Evolutionary conservation across 78 protist species (phyloP).

Genomic region (Dictyostelium purpureum): DNA sequence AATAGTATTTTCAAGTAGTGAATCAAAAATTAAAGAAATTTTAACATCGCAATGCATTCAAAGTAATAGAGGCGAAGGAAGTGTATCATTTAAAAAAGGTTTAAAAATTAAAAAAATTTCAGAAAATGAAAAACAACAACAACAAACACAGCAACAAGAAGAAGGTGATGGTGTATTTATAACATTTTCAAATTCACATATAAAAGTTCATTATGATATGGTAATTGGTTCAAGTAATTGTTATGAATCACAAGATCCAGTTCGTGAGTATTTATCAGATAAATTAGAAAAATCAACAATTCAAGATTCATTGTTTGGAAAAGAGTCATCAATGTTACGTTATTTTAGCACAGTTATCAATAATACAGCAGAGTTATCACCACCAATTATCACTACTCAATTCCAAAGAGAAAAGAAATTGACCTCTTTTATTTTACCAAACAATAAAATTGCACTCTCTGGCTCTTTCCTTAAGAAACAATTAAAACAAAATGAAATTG

Average conservation of each 20-base stretch:
- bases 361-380: background rate
- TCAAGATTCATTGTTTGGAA: background rate
- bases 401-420: background rate
- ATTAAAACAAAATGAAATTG: too few relatives aligned
- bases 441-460: slow-evolving; percentile 23
- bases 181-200: slow-evolving; percentile 6
- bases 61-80: slow-evolving; percentile 23
- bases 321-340: too few relatives aligned
- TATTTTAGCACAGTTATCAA: background rate
- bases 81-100: background rate
- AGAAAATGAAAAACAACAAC: background rate
- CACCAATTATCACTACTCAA: slow-evolving; percentile 15
- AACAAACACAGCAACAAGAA: background rate
- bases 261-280: background rate
- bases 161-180: background rate
- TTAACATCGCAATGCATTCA: slow-evolving; percentile 1
- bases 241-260: background rate
- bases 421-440: slow-evolving; percentile 44
- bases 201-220: slow-evolving; percentile 32
- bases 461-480: slow-evolving; percentile 25
- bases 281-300: background rate
- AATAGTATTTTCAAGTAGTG: background rate
- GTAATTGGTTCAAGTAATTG: slow-evolving; percentile 10
- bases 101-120: background rate
- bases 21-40: background rate